These are phyloP conservation scores for Xylaria sp. DNA, from an alignment of 2,329 filamentous ascomycete species.

Conservation along the genomic window DNA sequence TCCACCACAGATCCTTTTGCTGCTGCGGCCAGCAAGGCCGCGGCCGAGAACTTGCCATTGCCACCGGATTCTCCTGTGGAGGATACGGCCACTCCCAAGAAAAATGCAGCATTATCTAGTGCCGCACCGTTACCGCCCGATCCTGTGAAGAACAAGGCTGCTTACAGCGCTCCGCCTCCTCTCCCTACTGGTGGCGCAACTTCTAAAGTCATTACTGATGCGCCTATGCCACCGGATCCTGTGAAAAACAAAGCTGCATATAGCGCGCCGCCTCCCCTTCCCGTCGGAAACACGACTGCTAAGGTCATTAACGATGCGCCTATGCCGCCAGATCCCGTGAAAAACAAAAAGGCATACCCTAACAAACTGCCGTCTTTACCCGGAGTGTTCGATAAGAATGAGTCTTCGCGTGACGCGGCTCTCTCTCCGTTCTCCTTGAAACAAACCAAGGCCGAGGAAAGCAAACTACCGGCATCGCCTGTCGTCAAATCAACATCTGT, in stretches of 20 bases:
- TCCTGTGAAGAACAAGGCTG: conserved; percentile 34
- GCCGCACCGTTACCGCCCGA: conserved; percentile 36
- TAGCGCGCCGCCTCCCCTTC: conserved; percentile 27
- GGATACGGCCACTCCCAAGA: conserved; percentile 6
- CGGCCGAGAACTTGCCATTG: conserved; percentile 29
- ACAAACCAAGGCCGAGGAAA: conserved; percentile 30
- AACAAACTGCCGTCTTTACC: conserved; percentile 36
- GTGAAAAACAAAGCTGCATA: conserved; percentile 34
- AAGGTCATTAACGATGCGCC: conserved; percentile 35
- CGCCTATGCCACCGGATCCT: conserved; percentile 36
- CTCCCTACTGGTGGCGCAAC: conserved; percentile 26
- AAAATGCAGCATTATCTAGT: conserved; percentile 27
- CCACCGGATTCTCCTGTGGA: conserved; percentile 34
- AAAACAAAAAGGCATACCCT: conserved; percentile 31
- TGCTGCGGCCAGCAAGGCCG: conserved; percentile 19
- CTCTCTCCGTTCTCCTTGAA: conserved; percentile 37
- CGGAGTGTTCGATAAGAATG: conserved; percentile 24
- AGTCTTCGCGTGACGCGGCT: conserved; percentile 33
- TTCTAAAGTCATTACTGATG: conserved; percentile 31
- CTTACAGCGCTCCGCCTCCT: conserved; percentile 27
- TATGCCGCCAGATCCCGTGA: conserved; percentile 37
- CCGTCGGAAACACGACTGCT: conserved; percentile 23
- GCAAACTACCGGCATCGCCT: conserved; percentile 25
- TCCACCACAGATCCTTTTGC: conserved; percentile 33
- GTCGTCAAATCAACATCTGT: conserved; percentile 22